Evolutionary conservation across 179 eudicot genomes (phyloP), one percentile per base, ranked within the genome.

Genomic region (Sideroxylon spinosum): DNA sequence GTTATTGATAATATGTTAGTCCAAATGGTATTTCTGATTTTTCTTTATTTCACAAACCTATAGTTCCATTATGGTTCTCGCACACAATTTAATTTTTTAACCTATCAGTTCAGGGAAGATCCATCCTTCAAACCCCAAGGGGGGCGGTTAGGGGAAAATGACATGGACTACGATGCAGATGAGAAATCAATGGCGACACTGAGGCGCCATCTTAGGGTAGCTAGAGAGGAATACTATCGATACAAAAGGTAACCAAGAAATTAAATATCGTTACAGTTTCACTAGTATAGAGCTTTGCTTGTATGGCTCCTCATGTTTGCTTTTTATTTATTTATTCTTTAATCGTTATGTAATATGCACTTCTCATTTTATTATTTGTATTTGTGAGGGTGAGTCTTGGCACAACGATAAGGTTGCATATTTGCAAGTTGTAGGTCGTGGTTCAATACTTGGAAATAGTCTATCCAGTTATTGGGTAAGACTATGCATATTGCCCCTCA

Each of bases 141-240:
- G 49, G 97, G 99, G n/a, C 87, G 86, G 68, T 79, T 95, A 81
- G 99, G 98, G 80, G 97, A 95, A 86, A 95, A 91, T 86, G 99
- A 95, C 78, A 89, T 95, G 98, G 98, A 95, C 68, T 91, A 95
- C 80, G 99, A 93, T 83, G 83, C 97, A 75, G 99, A 95, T 86
- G 98, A 93, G 82, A 95, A 95, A 87, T 88, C 98, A 60, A 93
- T 95, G 99, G 98, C 98, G 84, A 85, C 87, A 50, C 97, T 95
- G 52, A 90, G 98, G 86, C 98, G 94, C 72, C 92, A 95, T 76
- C 93, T 95, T 78, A 89, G 97, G 81, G 86, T 84, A 80, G 97
- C 97, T 68, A 87, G 91, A 37, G 99, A 93, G 80, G 95, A 93
- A 84, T 95, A 95, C 79, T 90, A 90, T 77, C 92, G 98, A 25